Evolutionary conservation across 495 filamentous ascomycete species (phyloP), one percentile per base, ranked within the genome.

Genomic region (Penicillium psychrofluorescens): DNA sequence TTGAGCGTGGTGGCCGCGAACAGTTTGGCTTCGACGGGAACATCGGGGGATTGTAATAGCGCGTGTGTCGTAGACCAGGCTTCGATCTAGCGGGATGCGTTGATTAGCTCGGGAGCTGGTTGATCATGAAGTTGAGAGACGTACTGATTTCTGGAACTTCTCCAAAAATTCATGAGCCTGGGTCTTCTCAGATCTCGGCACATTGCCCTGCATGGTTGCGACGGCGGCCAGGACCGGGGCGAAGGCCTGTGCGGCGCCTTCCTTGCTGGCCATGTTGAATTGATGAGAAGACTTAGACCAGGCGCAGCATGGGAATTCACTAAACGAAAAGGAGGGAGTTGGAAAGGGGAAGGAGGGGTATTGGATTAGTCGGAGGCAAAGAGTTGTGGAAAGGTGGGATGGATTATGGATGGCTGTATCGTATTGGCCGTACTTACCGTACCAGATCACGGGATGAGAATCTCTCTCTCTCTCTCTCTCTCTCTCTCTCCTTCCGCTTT

Each of bases 1-100:
- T 94, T 95, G 58, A 99, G 70, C 36, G 92, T 97, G 28, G 89
- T 95, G 41, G 94, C 92, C 7, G 94, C 92, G 64, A 99, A 99
- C 46, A 97, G 71, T 66, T 91, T 94, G 16, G 85, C 86, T 59
- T 94, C 89, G 28, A 83, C 73, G 44, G 87, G 80, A 35, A 81
- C 77, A 41, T 77, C 68, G 36, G 80, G 62, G 12, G 85, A 82
- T 62, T 95, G 86, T 48, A 99, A 67, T 47, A 99, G 83, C 36
- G 79, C 77, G 58, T 95, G 84, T 36, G 87, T 95, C 11, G 81
- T 80, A 11, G 81, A 83, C 92, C 92, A 99, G 45, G 92, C 94
- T 55, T 88, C 84, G 59, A 87, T 62, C 88, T 91, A 66, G 39
- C 45, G 32, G 43, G 16, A 30, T 3, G 45, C 44, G 11, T 39